A percentile compares a stretch with the other conserved stretches of the same genome.
phyloP scores from a whole-genome alignment of 2,329 filamentous ascomycete species.

The Pseudogymnoascus sp. region DNA sequence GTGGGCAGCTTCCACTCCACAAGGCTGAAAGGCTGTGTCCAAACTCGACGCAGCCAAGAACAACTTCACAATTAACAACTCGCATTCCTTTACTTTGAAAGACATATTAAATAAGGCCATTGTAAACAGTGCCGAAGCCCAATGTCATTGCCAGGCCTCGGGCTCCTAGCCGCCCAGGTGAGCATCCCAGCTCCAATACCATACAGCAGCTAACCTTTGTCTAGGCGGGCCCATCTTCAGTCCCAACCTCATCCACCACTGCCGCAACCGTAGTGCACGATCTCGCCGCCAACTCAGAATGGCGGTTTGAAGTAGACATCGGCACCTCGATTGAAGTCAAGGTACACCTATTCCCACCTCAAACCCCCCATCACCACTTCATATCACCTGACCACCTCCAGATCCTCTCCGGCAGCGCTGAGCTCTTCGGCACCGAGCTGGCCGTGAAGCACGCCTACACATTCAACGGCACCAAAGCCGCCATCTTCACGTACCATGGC shows the following conservation, averaged over 20 bases:
- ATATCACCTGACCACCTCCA: conserved; percentile 35
- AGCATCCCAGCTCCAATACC: conserved; percentile 19
- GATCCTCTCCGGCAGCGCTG: conserved; percentile 73
- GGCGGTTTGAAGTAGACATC: conserved; percentile 66
- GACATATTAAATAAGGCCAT: background rate
- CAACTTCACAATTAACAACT: background rate
- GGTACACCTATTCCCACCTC: conserved; percentile 29
- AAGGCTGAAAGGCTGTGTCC: conserved; percentile 12
- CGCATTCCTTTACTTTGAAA: conserved; percentile 15
- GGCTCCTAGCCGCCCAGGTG: conserved; percentile 44
- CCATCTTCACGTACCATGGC: conserved; percentile 87
- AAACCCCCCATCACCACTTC: conserved; percentile 24
- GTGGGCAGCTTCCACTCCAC: background rate
- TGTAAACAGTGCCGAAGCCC: conserved; percentile 10
- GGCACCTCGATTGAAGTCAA: conserved; percentile 45
- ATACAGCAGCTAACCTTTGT: conserved; percentile 14
- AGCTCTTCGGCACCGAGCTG: conserved; percentile 92
- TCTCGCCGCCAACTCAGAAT: conserved; percentile 63
- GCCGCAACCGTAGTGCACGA: conserved; percentile 39
- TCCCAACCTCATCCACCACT: conserved; percentile 20
- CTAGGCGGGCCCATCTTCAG: conserved; percentile 15
- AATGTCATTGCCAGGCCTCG: conserved; percentile 70
- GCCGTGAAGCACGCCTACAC: conserved; percentile 71
- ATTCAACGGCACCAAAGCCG: conserved; percentile 75
- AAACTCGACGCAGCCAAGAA: conserved; percentile 7